Conservation (phyloP, 2,329 filamentous ascomycete species). For the Exophiala oligosperma region DNA sequence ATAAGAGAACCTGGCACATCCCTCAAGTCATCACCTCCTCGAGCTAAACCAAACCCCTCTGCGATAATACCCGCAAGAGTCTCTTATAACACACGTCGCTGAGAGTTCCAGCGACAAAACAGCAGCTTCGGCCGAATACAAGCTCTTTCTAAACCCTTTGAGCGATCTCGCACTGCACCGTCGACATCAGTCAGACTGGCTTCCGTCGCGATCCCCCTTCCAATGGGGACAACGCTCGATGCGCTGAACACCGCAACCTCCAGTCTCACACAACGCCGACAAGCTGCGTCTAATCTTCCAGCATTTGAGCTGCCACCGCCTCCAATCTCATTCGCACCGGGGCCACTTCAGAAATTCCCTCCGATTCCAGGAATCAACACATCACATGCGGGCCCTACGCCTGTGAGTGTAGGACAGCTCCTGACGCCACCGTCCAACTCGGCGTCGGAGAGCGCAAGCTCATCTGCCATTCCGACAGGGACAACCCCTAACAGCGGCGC, state of each 20-base stretch:
- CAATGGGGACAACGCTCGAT: slow-evolving; percentile 64
- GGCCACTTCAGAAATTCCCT: slow-evolving; percentile 53
- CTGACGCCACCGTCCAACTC: slow-evolving; percentile 63
- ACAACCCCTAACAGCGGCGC: slow-evolving; percentile 60
- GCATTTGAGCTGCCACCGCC: slow-evolving; percentile 66
- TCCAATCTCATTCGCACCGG: slow-evolving; percentile 40
- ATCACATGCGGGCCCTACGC: slow-evolving; percentile 44
- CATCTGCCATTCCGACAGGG: slow-evolving; percentile 49
- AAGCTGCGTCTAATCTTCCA: slow-evolving; percentile 68
- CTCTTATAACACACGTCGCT: neutral
- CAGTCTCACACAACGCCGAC: slow-evolving; percentile 70
- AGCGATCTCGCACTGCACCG: slow-evolving; percentile 31
- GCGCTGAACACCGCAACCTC: slow-evolving; percentile 57
- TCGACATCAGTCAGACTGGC: slow-evolving; percentile 56
- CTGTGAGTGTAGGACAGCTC: slow-evolving; percentile 60
- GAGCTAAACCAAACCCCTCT: neutral
- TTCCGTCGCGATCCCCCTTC: slow-evolving; percentile 60
- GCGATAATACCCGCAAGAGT: neutral
- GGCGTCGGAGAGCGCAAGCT: slow-evolving; percentile 50
- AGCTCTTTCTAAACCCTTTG: neutral
- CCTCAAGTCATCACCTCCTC: neutral
- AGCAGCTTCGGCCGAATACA: no score
- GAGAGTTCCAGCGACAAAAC: neutral
- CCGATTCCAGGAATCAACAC: slow-evolving; percentile 34
- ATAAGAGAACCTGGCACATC: no score